phyloP scores from a whole-genome alignment of 768 basidiomycete genomes.

The Suillus bovinus region DNA sequence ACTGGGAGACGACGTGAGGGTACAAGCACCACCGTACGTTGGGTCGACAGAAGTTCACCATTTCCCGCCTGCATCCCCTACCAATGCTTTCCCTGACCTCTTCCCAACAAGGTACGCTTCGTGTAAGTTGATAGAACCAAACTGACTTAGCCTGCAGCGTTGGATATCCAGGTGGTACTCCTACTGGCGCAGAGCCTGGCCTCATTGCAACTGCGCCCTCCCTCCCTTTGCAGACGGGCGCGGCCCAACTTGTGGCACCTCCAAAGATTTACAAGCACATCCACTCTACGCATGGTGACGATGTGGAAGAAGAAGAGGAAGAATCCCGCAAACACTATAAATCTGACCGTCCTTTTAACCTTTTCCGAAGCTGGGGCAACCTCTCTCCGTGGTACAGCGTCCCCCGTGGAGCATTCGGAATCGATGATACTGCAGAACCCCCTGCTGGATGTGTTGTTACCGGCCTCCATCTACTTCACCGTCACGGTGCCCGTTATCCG shows the following conservation, averaged over 20 bases:
- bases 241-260: constrained; percentile 63
- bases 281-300: neutral
- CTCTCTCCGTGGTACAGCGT: constrained; percentile 86
- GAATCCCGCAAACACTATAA: constrained; percentile 23
- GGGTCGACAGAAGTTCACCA: constrained; percentile 70
- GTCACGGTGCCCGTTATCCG: constrained; percentile 80
- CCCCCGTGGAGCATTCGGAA: constrained; percentile 60
- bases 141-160: constrained; percentile 36
- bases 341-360: constrained; percentile 48
- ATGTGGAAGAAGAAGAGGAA: constrained; percentile 15
- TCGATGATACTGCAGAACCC: constrained; percentile 68
- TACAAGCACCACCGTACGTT: constrained; percentile 62
- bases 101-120: constrained; percentile 60
- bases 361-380: constrained; percentile 84
- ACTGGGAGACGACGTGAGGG: constrained; percentile 23
- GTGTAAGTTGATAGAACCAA: neutral
- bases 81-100: constrained; percentile 67
- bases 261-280: constrained; percentile 15
- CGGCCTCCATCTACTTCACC: constrained; percentile 76
- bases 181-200: constrained; percentile 77
- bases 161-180: constrained; percentile 75
- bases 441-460: constrained; percentile 72
- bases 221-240: constrained; percentile 78
- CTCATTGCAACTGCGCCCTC: constrained; percentile 72
- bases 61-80: constrained; percentile 73